Conservation (phyloP, 345 rosid genomes). For the Eutrema japonicum region DNA sequence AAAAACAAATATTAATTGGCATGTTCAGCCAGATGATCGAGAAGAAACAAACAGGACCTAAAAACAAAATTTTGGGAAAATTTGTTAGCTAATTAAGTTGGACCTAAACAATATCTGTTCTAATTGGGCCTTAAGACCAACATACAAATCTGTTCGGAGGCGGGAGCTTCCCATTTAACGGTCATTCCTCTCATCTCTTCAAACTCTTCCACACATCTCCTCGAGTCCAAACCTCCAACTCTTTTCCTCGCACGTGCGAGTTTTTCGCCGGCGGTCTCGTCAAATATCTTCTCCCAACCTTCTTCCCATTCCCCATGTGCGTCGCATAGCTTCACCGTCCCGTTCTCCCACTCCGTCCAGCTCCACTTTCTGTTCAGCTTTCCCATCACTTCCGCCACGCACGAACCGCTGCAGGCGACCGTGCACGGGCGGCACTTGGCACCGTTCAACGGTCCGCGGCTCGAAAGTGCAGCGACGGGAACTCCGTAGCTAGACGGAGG, state of each 20-base stretch:
- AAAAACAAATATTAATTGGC: no score
- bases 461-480: conserved; percentile 80
- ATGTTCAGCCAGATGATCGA: neutral
- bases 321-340: conserved; percentile 66
- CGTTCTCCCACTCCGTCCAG: conserved; percentile 84
- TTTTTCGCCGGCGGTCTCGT: conserved; percentile 52
- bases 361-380: conserved; percentile 66
- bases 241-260: conserved; percentile 58
- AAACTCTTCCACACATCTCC: conserved; percentile 62
- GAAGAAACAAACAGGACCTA: neutral
- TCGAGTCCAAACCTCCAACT: conserved; percentile 44
- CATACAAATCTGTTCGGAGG: conserved; percentile 62
- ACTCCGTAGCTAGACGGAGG: conserved; percentile 77
- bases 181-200: conserved; percentile 52
- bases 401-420: conserved; percentile 58
- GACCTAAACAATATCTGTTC: conserved; percentile 3
- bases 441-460: conserved; percentile 88
- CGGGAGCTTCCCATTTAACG: conserved; percentile 71
- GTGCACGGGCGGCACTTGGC: conserved; percentile 92
- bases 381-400: conserved; percentile 64
- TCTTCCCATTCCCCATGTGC: conserved; percentile 68
- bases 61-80: neutral
- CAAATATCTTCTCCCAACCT: conserved; percentile 78
- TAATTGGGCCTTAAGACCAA: conserved; percentile 42
- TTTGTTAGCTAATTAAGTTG: conserved; percentile 21